Evolutionary conservation across 495 filamentous ascomycete species (phyloP), one percentile per base, ranked within the genome.

Genomic region (Aspergillus avenaceus): DNA sequence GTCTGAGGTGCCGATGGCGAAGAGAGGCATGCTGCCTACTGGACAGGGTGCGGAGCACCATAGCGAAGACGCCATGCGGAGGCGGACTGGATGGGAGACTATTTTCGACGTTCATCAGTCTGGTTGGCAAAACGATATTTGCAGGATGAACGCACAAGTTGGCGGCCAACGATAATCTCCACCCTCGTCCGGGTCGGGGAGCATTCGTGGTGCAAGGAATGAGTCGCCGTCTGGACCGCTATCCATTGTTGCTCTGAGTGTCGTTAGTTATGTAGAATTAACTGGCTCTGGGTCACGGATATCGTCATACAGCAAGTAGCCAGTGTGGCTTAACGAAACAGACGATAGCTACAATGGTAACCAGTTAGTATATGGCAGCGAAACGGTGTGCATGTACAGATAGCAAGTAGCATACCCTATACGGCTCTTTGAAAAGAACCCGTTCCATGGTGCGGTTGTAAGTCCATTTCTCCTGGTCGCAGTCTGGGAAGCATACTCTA

Each of bases 1-100:
- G 14, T 72, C 59, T 8, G 72, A 75, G 4, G 70, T 66, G 12
- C 70, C 72, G 31, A 75, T 53, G 21, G 72, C 72, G 31, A 75
- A 75, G 11, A 63, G 47, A 3, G 66, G 56, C 27, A 49, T 55
- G 36, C 45, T 46, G 2, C 58, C 59, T 22, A 52, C 48, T 41
- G 65, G 72, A 25, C 62, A 66, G 0, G 70, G 53, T 0, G 71
- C 65, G 2, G 72, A 70, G 29, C 64, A 70, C 67, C 69, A 72
- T 24, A 73, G 29, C 0, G 64, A 64, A 12, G 58, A 58, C 12
- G 57, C 46, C 3, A 61, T 62, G 21, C 49, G 56, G 47, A 67
- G 63, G 23, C 64, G 61, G 9, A 65, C 62, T 2, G 63, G 63
- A 25, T 67, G 64, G 5, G 57, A 45, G n/a, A 66, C 65, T 72